Percentiles rank a stretch among this genome's conserved stretches.
phyloP scores from a whole-genome alignment of 805 yeast species.

The Priceomyces medius region DNA sequence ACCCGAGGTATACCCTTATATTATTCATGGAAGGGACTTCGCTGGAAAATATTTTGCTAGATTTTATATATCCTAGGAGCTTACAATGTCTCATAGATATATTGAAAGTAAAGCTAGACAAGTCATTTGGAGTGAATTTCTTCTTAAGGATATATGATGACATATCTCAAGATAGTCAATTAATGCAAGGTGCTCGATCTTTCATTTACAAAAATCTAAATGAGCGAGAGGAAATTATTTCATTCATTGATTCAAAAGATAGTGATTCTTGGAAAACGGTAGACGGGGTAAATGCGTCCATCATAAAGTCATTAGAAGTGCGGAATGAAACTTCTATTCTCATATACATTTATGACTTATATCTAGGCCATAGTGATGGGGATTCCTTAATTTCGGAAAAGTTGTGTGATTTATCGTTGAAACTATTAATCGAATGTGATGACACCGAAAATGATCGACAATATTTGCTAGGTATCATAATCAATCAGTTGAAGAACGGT shows the following conservation, averaged over 20 bases:
- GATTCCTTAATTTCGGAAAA: constrained; percentile 4
- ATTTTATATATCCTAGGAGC: not conserved
- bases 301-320: constrained; percentile 3
- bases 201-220: not conserved
- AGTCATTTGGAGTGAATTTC: not conserved
- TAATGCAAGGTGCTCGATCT: not conserved
- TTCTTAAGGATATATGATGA: not conserved
- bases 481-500: not conserved
- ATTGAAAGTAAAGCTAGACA: not conserved
- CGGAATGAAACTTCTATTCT: constrained; percentile 3
- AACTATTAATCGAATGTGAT: not conserved
- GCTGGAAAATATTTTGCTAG: not conserved
- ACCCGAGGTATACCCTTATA: constrained; percentile 13
- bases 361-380: not conserved
- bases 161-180: not conserved
- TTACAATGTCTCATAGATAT: not conserved
- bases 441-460: not conserved
- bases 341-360: constrained; percentile 8
- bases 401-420: constrained; percentile 5
- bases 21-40: constrained; percentile 6
- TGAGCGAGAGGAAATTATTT: constrained; percentile 10
- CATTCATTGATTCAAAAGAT: constrained; percentile 13
- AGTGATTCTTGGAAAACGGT: constrained; percentile 13
- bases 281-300: constrained; percentile 4
- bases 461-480: not conserved